Evolutionary conservation across 768 basidiomycete species (phyloP).

Genomic region (Suillus clintonianus): DNA sequence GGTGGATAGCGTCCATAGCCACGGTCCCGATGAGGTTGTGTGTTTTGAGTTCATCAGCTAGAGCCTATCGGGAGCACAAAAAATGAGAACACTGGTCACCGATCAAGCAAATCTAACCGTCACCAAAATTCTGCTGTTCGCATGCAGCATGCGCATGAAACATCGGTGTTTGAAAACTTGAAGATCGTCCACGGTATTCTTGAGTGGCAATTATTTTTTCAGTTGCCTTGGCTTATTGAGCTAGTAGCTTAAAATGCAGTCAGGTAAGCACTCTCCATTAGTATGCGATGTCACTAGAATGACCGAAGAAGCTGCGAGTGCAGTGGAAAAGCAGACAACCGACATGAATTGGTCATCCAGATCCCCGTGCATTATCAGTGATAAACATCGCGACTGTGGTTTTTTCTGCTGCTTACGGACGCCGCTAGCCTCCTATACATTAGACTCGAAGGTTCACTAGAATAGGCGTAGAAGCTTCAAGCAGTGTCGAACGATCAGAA

Average conservation of each 20-base stretch:
- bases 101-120: background rate
- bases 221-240: background rate
- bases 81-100: background rate
- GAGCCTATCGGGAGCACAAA: background rate
- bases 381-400: background rate
- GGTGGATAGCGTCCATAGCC: background rate
- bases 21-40: background rate
- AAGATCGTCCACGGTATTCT: background rate
- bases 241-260: background rate
- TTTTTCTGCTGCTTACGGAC: background rate
- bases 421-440: background rate
- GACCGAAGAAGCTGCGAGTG: background rate
- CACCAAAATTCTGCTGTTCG: background rate
- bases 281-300: background rate
- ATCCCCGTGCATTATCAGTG: background rate
- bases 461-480: background rate
- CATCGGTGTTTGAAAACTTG: background rate
- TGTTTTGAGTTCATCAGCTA: background rate
- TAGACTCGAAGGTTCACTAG: background rate
- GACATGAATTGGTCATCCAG: background rate
- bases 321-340: background rate
- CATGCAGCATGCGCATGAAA: background rate
- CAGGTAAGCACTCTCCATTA: no score
- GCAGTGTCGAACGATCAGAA: background rate
- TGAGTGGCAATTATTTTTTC: background rate